Conservation (phyloP, 2,329 filamentous ascomycete species). For the Colletotrichum paranaense region DNA sequence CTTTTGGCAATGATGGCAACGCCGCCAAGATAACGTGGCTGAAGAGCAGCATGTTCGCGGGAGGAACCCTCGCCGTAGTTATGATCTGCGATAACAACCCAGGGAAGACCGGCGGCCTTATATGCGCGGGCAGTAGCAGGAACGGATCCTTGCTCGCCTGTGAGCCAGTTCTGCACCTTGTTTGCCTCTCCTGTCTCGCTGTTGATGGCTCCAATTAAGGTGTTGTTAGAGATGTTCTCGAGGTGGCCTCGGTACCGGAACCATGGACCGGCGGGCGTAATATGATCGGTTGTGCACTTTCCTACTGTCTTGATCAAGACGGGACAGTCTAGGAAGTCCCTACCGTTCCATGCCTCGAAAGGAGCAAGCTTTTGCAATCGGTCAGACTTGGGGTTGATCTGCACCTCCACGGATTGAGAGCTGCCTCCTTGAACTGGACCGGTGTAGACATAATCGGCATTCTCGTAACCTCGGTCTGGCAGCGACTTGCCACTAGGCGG, state of each 20-base stretch:
- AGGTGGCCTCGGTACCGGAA: constrained; percentile 83
- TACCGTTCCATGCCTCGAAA: constrained; percentile 77
- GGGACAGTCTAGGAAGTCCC: constrained; percentile 73
- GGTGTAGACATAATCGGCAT: constrained; percentile 65
- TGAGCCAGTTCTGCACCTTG: constrained; percentile 55
- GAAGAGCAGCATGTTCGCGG: constrained; percentile 86
- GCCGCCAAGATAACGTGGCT: constrained; percentile 85
- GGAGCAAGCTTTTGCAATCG: constrained; percentile 78
- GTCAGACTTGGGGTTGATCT: constrained; percentile 76
- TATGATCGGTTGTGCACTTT: constrained; percentile 84
- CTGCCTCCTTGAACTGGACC: constrained; percentile 54
- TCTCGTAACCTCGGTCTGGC: constrained; percentile 51
- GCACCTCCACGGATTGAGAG: constrained; percentile 63
- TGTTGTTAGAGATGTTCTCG: constrained; percentile 86
- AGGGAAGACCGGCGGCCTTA: constrained; percentile 58
- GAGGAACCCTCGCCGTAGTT: constrained; percentile 87
- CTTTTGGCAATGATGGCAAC: constrained; percentile 83
- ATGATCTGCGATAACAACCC: constrained; percentile 43
- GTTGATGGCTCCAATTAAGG: constrained; percentile 61
- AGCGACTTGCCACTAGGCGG: constrained; percentile 74
- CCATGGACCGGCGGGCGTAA: constrained; percentile 83
- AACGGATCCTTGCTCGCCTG: constrained; percentile 73
- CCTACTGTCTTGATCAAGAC: constrained; percentile 82
- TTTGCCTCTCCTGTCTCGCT: constrained; percentile 68
- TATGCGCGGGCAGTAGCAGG: constrained; percentile 81